Base-by-base conservation (phyloP, 2,329 filamentous ascomycete genomes). In the Trichoderma koningii region DNA sequence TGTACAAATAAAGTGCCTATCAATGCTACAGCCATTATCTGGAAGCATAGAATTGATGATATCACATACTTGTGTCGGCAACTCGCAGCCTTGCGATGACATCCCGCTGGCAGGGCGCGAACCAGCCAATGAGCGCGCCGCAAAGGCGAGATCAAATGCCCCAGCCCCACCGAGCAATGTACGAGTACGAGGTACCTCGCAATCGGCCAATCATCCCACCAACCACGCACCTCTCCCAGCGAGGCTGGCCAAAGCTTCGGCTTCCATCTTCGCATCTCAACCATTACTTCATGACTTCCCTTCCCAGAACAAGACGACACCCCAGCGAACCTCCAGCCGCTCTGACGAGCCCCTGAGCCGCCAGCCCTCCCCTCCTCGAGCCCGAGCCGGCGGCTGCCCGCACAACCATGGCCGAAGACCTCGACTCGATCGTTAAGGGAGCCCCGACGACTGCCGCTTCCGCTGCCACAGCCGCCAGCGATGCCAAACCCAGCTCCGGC, bases 361-460 rank as follows among this genome's bases (percentile, higher is more conserved):
- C 34, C 34, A 52, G 28, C 50, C 50, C 12, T 41, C 12, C 41
- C 9, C 30, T 10, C 55, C 19, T 23, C 19, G 50, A 55, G 50
- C 60, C 41, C 42, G 30, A 28, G 60, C 51, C 50, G 60, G 60
- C 60, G 60, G 60, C 60, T 47, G 60, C 62, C 21, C 38, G 62
- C 62, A 48, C n/a, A 64, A 64, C 61, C 30, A 89, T 90, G 87
- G 81, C 86, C 71, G 85, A 88, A 74, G 81, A 85, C 67, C 83
- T 96, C 74, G 93, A 97, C 80, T 92, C 93, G 73, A 85, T 97
- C 73, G 92, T 98, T 80, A 98, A 97, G 80, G 94, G 93, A 73
- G 89, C 92, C 56, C 90, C 92, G 66, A 81, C 92, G 66, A 81
- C 87, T 66, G 84, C 89, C 69, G 79, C 79, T 66, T 66, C 69